phyloP scores from a whole-genome alignment of 2,329 filamentous ascomycete genomes.

The Paramyrothecium roridum region DNA sequence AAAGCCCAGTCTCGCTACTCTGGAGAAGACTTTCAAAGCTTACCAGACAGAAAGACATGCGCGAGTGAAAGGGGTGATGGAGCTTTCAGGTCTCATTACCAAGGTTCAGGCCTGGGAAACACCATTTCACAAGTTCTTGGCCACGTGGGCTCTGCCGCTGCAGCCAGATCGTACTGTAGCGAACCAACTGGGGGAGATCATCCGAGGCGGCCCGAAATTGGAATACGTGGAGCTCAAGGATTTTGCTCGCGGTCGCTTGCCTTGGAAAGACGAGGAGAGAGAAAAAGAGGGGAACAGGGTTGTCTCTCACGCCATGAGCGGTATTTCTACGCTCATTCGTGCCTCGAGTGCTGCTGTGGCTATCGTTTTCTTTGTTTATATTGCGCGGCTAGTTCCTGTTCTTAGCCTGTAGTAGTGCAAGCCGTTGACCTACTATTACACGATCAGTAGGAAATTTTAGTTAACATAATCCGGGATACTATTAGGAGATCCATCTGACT shows the following conservation, averaged over 20 bases:
- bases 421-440: no score
- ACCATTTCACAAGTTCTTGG: neutral
- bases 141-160: neutral
- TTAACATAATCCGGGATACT: no score
- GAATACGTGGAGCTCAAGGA: neutral
- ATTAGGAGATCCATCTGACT: no score
- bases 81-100: neutral
- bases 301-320: no score
- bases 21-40: neutral
- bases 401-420: no score
- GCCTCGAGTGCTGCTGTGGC: no score
- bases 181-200: neutral
- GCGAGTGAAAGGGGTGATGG: neutral
- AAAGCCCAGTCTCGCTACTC: neutral
- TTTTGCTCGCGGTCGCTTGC: neutral
- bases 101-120: neutral
- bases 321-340: no score
- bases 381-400: no score
- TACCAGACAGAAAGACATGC: neutral
- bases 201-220: neutral
- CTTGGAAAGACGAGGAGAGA: neutral
- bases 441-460: no score
- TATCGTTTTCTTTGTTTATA: no score
- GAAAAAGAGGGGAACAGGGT: no score
- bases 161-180: neutral